Base-by-base conservation (phyloP, 2,329 filamentous ascomycete genomes). In the Clarireedia homoeocarpa region DNA sequence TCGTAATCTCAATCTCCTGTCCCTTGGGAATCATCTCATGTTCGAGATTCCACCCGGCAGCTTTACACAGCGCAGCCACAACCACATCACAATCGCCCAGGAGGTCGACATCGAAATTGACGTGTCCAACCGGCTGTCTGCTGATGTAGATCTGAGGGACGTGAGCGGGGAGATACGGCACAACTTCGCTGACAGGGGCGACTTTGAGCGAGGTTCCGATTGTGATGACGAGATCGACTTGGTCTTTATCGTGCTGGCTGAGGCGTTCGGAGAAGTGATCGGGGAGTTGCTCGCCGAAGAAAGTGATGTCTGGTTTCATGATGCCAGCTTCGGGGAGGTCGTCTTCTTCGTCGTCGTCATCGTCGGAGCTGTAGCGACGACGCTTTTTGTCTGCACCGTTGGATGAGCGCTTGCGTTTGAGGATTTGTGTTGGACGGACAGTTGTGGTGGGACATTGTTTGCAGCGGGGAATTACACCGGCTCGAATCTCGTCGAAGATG, bases 251-350 rank as follows among this genome's bases (percentile, higher is more conserved):
- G 64, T 89, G 81, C 58, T 89, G 79, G n/a, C 88, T 83, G 14
- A 97, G 80, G 6, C 91, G 86, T 50, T 82, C 77, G 56, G 87
- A 88, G 72, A 99, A 99, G 63, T 83, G 81, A 64, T 89, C 84
- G 0, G 92, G 91, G 1, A 99, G 84, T 51, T 85, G 80, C 73
- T 99, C 94, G 63, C 92, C 92, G 67, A 97, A 97, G 75, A 99
- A 97, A 48, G 90, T 97, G 68, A 99, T 97, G 73, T 97, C 92
- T 7, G 94, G 94, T 78, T 88, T 96, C 90, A 95, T 95, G 69
- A 95, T 84, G 56, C 89, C 90, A 2, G 84, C 81, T 48, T 79
- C 77, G 2, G 84, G 83, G 40, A 88, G 82, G 62, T 85, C 78
- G 67, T 86, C 83, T 55, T 83, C 75, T 20, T 82, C 79, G 4